A percentile compares a stretch with the other conserved stretches of the same genome.
Conservation (phyloP, 148 eudicot genomes). For the Limonium bicolor region DNA sequence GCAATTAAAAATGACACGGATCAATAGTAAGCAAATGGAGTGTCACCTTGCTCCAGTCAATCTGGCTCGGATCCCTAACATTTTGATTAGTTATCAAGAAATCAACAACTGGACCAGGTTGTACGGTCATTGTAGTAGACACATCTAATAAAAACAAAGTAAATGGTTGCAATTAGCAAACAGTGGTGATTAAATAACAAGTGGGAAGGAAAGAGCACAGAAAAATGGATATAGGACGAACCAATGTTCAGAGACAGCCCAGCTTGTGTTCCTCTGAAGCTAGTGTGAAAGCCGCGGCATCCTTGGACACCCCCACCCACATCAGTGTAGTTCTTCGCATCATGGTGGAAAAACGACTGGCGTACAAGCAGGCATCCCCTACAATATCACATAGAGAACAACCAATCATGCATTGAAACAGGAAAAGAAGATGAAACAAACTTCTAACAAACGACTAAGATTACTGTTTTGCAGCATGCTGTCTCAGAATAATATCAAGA, state of each 20-base stretch:
- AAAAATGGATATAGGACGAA: slow-evolving; percentile 4
- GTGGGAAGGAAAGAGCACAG: neutral
- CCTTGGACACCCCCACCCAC: slow-evolving; percentile 94
- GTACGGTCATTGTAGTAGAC: slow-evolving; percentile 80
- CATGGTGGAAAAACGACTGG: slow-evolving; percentile 80
- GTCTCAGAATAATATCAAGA: slow-evolving; percentile 82
- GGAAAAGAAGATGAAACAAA: too few species aligned
- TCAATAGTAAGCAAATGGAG: neutral
- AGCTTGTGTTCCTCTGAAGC: slow-evolving; percentile 76
- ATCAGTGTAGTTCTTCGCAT: slow-evolving; percentile 55
- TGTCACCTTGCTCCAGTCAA: slow-evolving; percentile 41
- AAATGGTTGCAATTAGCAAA: neutral
- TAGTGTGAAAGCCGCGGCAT: slow-evolving; percentile 89
- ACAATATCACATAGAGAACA: neutral
- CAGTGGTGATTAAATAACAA: neutral
- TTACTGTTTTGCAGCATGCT: slow-evolving; percentile 92
- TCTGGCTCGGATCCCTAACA: slow-evolving; percentile 14
- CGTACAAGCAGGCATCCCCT: slow-evolving; percentile 96
- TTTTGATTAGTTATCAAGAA: slow-evolving; percentile 31
- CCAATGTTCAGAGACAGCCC: slow-evolving; percentile 90
- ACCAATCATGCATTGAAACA: neutral
- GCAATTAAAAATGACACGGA: too few species aligned
- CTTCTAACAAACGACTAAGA: slow-evolving; percentile 8
- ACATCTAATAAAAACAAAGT: slow-evolving; percentile 36
- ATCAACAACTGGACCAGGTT: slow-evolving; percentile 25